Base-by-base conservation (phyloP, 2,329 filamentous ascomycete genomes). In the Neonectria faginata region DNA sequence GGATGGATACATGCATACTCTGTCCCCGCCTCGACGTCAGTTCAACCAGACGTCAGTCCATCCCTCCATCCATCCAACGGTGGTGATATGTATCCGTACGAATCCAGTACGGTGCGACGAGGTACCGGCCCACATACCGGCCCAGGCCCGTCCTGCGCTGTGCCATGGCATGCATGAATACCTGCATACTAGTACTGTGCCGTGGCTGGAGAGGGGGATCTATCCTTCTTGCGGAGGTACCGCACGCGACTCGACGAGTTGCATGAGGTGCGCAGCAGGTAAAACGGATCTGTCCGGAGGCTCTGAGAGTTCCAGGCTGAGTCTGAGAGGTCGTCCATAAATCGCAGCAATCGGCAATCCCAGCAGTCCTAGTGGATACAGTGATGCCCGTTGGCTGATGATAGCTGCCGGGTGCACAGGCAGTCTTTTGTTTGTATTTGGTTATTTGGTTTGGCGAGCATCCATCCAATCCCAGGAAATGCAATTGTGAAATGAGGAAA, bases 91-190 rank as follows among this genome's bases (percentile, higher is more conserved):
- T 48, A 50, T 39, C 36, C 14, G 16, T 8, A 39, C 14, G 36
- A 16, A 39, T n/a, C 36, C 5, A 39, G 36, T 39, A 39, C 36
- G 16, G 36, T n/a, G 36, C 47, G 18, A 50, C 47, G n/a, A 50
- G 25, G 25, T 50, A 29, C 47, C 12, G 11, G 22, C 44, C 20
- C 25, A 48, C 25, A 18, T n/a, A 29, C 47, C 47, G 25, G 9
- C 25, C 16, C 8, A 12, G 29, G 16, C 22, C 3, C 22, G 22
- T 9, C 11, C 27, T 33, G 48, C 29, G 16, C 48, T 33, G 29
- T 33, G 54, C 54, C 54, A 57, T 57, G 54, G 42, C 54, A 39
- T 57, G 44, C 54, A 57, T 57, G 54, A 44, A 39, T 48, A 22
- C 42, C 47, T 57, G 29, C 29, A 36, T 29, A 25, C 25, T 25